These are phyloP conservation scores for Apiospora koreana DNA, from an alignment of 2,329 filamentous ascomycete species.

Conservation along the genomic window DNA sequence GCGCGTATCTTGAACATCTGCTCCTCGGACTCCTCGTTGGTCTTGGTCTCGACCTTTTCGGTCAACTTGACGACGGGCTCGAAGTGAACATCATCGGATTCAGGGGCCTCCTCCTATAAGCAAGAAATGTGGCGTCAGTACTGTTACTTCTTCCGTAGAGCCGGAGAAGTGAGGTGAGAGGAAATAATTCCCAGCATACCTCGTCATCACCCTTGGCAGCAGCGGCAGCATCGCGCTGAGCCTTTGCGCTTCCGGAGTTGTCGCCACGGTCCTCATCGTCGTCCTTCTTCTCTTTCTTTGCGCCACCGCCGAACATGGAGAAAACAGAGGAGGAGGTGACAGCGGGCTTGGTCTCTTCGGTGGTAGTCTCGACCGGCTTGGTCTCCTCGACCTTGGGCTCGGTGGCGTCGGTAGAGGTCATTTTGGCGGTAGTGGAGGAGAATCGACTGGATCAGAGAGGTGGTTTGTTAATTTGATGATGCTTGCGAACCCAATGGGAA, in stretches of 20 bases:
- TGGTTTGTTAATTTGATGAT: slow-evolving; percentile 10
- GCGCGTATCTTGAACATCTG: slow-evolving; percentile 99
- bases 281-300: slow-evolving; percentile 94
- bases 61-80: slow-evolving; percentile 95
- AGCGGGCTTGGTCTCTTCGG: slow-evolving; percentile 39
- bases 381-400: slow-evolving; percentile 58
- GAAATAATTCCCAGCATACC: slow-evolving; percentile 38
- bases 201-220: slow-evolving; percentile 57
- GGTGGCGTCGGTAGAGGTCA: slow-evolving; percentile 52
- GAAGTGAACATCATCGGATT: slow-evolving; percentile 94
- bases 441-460: slow-evolving; percentile 12
- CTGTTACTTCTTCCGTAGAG: background rate
- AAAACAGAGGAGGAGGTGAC: slow-evolving; percentile 72
- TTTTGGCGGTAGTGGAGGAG: slow-evolving; percentile 32
- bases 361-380: slow-evolving; percentile 39
- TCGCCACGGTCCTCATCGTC: slow-evolving; percentile 81
- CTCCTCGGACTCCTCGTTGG: slow-evolving; percentile 97
- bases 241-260: slow-evolving; percentile 86
- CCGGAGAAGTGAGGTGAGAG: slow-evolving; percentile 13
- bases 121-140: background rate
- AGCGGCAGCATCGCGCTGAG: slow-evolving; percentile 64
- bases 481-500: background rate
- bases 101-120: slow-evolving; percentile 65
- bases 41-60: slow-evolving; percentile 95
- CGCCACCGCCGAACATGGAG: slow-evolving; percentile 97